Evolutionary conservation across 768 basidiomycete species (phyloP).

Genomic region (Pleurotus giganteus): DNA sequence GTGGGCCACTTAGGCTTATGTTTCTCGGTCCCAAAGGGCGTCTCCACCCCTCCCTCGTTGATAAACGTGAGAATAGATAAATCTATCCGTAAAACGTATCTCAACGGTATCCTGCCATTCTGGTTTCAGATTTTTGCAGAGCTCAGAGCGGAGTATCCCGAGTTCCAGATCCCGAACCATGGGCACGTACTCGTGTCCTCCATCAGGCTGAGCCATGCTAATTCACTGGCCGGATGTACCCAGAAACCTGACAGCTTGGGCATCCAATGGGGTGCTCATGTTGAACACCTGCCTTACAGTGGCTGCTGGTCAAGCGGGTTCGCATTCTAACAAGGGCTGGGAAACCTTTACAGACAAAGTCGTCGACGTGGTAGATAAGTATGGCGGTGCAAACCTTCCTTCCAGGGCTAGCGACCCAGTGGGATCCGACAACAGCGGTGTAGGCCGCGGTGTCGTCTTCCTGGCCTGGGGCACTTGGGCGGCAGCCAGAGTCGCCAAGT

Average conservation of each 20-base stretch:
- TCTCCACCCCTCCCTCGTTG: conserved; percentile 77
- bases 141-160: conserved; percentile 78
- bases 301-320: conserved; percentile 67
- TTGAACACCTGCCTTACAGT: conserved; percentile 95
- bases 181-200: conserved; percentile 53
- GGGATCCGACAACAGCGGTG: conserved; percentile 39
- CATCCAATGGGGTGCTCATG: conserved; percentile 83
- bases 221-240: conserved; percentile 8
- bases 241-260: conserved; percentile 82
- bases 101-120: conserved; percentile 15
- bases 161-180: conserved; percentile 75
- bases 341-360: conserved; percentile 85
- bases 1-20: conserved; percentile 57
- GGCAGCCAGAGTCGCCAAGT: conserved; percentile 73
- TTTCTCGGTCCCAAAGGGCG: conserved; percentile 86
- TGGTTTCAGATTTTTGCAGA: conserved; percentile 77
- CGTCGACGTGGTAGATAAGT: conserved; percentile 72
- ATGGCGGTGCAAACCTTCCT: conserved; percentile 69
- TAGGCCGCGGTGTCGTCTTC: conserved; percentile 72
- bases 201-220: neutral
- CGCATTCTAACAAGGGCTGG: conserved; percentile 88
- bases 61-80: conserved; percentile 56
- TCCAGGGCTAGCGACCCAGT: conserved; percentile 18
- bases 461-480: conserved; percentile 92
- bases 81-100: neutral